phyloP scores from a whole-genome alignment of 2,329 filamentous ascomycete genomes.

The Epichloe gansuensis region DNA sequence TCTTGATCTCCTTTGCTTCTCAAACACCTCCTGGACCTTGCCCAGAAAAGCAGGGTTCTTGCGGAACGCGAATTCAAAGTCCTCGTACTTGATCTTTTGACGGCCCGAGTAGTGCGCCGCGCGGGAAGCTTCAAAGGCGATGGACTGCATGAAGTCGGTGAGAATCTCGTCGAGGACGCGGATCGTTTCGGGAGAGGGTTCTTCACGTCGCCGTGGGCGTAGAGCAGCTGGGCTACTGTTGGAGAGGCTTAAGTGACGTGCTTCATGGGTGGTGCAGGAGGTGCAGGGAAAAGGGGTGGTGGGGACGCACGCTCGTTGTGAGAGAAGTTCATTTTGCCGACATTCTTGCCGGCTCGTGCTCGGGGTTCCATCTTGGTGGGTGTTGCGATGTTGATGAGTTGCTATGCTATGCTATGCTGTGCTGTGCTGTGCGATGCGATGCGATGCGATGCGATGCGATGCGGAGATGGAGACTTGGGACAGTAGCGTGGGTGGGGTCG shows the following conservation, averaged over 20 bases:
- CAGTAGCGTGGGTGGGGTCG: no score
- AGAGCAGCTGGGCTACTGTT: slow-evolving; percentile 61
- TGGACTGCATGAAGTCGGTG: slow-evolving; percentile 91
- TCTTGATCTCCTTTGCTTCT: slow-evolving; percentile 79
- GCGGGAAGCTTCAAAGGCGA: slow-evolving; percentile 79
- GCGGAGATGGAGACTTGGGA: no score
- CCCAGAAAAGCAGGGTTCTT: slow-evolving; percentile 78
- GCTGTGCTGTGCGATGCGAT: no score
- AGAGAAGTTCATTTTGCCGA: slow-evolving; percentile 72
- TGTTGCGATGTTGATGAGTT: slow-evolving; percentile 16
- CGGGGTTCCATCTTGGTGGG: slow-evolving; percentile 53
- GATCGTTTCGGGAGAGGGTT: slow-evolving; percentile 72
- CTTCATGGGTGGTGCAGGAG: not conserved
- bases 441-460: no score
- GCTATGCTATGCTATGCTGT: no score
- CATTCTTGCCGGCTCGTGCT: slow-evolving; percentile 66
- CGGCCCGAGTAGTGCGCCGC: slow-evolving; percentile 77
- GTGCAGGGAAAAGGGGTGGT: not conserved
- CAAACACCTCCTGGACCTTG: slow-evolving; percentile 77
- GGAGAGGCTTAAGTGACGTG: not conserved
- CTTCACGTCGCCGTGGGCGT: slow-evolving; percentile 66
- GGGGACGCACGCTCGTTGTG: slow-evolving; percentile 51
- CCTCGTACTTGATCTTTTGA: slow-evolving; percentile 95
- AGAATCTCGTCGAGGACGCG: slow-evolving; percentile 88
- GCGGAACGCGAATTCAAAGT: slow-evolving; percentile 89